phyloP scores from a whole-genome alignment of 2,329 filamentous ascomycete genomes.

The Hypoxylon sp. region DNA sequence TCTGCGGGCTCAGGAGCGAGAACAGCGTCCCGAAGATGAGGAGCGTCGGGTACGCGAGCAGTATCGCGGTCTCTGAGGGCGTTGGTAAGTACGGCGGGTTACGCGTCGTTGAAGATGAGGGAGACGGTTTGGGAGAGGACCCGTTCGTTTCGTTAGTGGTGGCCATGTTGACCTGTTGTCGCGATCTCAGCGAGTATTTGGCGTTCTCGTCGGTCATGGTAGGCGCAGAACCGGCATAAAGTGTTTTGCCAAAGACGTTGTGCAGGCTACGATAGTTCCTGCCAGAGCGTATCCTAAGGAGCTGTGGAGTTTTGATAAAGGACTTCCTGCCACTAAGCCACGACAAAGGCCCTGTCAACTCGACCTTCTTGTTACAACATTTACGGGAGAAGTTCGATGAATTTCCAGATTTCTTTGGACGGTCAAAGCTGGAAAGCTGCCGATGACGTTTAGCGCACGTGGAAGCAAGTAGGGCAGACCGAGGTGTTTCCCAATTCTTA shows the following conservation, averaged over 20 bases:
- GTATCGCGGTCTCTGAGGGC: constrained; percentile 71
- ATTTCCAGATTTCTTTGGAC: constrained; percentile 28
- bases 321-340: not conserved
- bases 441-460: constrained; percentile 34
- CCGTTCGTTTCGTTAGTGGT: constrained; percentile 27
- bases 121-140: constrained; percentile 13
- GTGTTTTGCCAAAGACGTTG: not conserved
- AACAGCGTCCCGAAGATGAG: constrained; percentile 86
- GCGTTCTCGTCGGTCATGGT: constrained; percentile 45
- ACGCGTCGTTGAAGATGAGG: constrained; percentile 48
- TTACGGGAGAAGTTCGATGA: constrained; percentile 15
- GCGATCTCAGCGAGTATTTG: constrained; percentile 42
- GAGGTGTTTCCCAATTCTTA: constrained; percentile 5
- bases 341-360: not conserved
- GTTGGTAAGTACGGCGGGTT: constrained; percentile 76
- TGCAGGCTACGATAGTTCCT: not conserved
- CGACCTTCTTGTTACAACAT: not conserved
- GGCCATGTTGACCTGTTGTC: constrained; percentile 46
- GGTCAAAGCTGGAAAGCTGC: constrained; percentile 23
- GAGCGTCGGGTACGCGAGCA: constrained; percentile 80
- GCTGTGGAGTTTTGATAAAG: not conserved
- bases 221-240: constrained; percentile 6
- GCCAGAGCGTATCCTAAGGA: not conserved
- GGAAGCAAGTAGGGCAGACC: not conserved
- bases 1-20: constrained; percentile 79